Percentiles rank a stretch among this genome's conserved stretches.
Evolutionary conservation across 2,329 filamentous ascomycete species (phyloP).

Genomic region (Pseudogymnoascus sp.): DNA sequence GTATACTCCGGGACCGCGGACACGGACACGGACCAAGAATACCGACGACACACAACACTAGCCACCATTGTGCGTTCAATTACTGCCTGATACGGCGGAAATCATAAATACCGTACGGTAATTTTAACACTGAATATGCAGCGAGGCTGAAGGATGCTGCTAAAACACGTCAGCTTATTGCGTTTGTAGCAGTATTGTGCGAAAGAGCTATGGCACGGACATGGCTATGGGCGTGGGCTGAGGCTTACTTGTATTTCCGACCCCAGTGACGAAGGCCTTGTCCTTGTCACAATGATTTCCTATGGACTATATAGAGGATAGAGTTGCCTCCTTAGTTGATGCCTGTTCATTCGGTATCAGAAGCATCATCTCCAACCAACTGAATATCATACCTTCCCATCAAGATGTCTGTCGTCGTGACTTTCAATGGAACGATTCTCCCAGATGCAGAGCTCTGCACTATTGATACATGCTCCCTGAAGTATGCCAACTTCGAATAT

Average conservation of each 20-base stretch:
- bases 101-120: background rate
- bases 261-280: background rate
- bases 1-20: background rate
- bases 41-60: background rate
- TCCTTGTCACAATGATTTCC: background rate
- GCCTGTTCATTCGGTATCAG: background rate
- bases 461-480: slow-evolving; percentile 15
- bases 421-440: background rate
- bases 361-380: background rate
- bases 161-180: background rate
- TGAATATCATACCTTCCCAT: background rate
- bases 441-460: slow-evolving; percentile 11
- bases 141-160: slow-evolving; percentile 5
- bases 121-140: background rate
- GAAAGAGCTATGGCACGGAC: background rate
- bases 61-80: background rate
- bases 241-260: slow-evolving; percentile 2
- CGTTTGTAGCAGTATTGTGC: background rate
- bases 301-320: background rate
- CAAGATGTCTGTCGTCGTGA: background rate
- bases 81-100: background rate
- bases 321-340: background rate
- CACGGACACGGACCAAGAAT: background rate
- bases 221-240: background rate
- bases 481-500: slow-evolving; percentile 30